These are phyloP conservation scores for Pontederia crassipes DNA, from an alignment of 176 grass and related monocot genomes.

Conservation along the genomic window DNA sequence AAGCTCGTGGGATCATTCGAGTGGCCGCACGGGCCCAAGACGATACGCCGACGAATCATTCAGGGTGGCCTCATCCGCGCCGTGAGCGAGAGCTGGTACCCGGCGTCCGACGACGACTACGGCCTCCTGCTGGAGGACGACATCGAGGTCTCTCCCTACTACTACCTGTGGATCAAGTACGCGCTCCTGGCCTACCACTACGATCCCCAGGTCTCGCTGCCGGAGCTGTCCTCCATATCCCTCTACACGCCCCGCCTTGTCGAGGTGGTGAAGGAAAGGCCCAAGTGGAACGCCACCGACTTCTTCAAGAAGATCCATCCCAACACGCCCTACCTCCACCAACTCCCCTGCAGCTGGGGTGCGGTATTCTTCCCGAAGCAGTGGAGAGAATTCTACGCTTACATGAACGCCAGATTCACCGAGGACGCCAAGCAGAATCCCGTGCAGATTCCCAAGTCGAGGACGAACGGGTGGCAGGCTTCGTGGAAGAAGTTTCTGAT, in stretches of 20 bases:
- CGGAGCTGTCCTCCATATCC: slow-evolving; percentile 83
- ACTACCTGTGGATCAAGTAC: slow-evolving; percentile 3
- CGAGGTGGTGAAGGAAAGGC: slow-evolving; percentile 55
- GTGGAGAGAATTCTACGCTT: slow-evolving; percentile 98
- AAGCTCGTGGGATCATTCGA: slow-evolving; percentile 39
- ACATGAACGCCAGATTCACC: slow-evolving; percentile 75
- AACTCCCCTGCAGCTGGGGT: slow-evolving; percentile 98
- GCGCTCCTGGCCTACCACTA: slow-evolving; percentile 75
- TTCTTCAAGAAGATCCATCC: too few relatives aligned
- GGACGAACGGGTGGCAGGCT: slow-evolving; percentile 94
- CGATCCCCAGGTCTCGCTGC: slow-evolving; percentile 54
- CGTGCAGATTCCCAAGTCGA: slow-evolving; percentile 74
- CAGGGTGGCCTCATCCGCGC: slow-evolving; percentile 31
- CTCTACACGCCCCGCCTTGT: slow-evolving; percentile 87
- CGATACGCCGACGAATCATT: slow-evolving; percentile 70
- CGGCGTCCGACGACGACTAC: too few relatives aligned
- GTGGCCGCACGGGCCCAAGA: slow-evolving; percentile 73
- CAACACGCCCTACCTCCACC: slow-evolving; percentile 87
- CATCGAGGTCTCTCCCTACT: too few relatives aligned
- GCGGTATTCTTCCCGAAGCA: slow-evolving; percentile 98
- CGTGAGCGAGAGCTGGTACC: too few relatives aligned
- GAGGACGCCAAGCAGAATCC: slow-evolving; percentile 86
- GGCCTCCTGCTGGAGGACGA: too few relatives aligned
- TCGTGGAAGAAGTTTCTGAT: slow-evolving; percentile 99
- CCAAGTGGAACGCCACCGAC: too few relatives aligned